A percentile compares a stretch with the other conserved stretches of the same genome.
Evolutionary conservation across 1,284 basidiomycete species (phyloP).

Genomic region (Mycena sp.): DNA sequence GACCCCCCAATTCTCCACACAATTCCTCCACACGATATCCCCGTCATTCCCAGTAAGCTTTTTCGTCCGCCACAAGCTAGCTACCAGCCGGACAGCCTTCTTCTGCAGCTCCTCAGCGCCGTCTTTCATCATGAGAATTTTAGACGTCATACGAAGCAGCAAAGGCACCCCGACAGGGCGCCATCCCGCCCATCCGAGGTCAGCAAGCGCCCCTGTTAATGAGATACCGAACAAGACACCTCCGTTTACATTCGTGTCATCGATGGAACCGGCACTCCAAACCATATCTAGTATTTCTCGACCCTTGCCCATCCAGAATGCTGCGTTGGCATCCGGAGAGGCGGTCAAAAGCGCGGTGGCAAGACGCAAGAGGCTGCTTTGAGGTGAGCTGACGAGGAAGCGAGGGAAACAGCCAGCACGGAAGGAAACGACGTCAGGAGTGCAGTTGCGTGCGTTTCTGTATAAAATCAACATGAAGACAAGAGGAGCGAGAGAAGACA

Average conservation of each 20-base stretch:
- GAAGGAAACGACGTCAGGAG: conserved; percentile 54
- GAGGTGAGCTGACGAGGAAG: conserved; percentile 47
- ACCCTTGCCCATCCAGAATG: conserved; percentile 69
- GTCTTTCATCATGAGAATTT: conserved; percentile 47
- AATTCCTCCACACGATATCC: conserved; percentile 66
- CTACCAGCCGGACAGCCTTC: conserved; percentile 59
- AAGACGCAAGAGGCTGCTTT: conserved; percentile 59
- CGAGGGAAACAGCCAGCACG: conserved; percentile 35
- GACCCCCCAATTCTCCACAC: conserved; percentile 56
- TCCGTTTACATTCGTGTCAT: conserved; percentile 33
- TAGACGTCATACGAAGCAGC: conserved; percentile 59
- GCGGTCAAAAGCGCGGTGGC: conserved; percentile 61
- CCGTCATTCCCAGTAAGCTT: conserved; percentile 56
- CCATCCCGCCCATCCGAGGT: conserved; percentile 79
- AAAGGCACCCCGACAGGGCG: conserved; percentile 68
- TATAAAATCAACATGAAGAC: not conserved
- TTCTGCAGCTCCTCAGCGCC: conserved; percentile 46
- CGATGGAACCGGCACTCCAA: conserved; percentile 42
- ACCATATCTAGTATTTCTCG: conserved; percentile 65
- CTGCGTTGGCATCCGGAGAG: conserved; percentile 58
- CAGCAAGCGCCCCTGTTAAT: conserved; percentile 66
- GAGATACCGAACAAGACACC: conserved; percentile 56
- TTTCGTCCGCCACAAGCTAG: conserved; percentile 54
- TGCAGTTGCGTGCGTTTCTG: conserved; percentile 59
- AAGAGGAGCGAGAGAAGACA: not conserved